Evolutionary conservation across 2,329 filamentous ascomycete genomes (phyloP), one percentile per base, ranked within the genome.

Genomic region (Fusarium sp.): DNA sequence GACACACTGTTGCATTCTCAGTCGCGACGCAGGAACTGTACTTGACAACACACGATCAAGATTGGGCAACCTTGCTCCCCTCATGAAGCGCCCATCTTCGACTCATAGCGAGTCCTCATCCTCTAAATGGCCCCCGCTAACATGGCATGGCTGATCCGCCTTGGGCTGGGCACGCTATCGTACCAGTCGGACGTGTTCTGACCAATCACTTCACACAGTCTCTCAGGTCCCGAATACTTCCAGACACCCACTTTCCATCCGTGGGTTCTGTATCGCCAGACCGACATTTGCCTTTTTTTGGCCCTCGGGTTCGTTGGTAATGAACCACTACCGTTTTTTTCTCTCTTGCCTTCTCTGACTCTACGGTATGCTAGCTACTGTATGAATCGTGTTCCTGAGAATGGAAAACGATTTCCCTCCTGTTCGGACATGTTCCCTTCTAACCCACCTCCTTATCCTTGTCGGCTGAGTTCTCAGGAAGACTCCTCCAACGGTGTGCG

Each of bases 1-100:
- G 22, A 41, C 61, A 66, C 55, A 66, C 66, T 67, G 60, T 65
- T 61, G 45, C 57, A 67, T 35, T 54, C 22, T 66, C 66, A 50
- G 56, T 53, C 45, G 64, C 48, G 67, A 71, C 68, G 69, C 69
- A 71, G 69, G 56, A 71, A 72, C 67, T 71, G 56, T 72, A 72
- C 67, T 71, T 56, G 60, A 68, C 66, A 68, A 70, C 62, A 68
- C 68, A 68, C 69, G 51, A 61, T 60, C 67, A 69, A 71, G 69
- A 71, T 71, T 71, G 67, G 69, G 46, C 49, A 56, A 57, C 44
- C 51, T 51, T 56, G 45, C 28, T 61, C 46, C 35, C 47, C 50
- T 56, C 49, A 41, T 58, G 61, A 71, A 71, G 65, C 68, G 68
- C 66, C 58, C 56, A 64, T 41, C 32, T 53, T 35, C 65, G 63